Evolutionary conservation across 192 early-diverging fungal species (phyloP).

Genomic region (Coemansia sp.): DNA sequence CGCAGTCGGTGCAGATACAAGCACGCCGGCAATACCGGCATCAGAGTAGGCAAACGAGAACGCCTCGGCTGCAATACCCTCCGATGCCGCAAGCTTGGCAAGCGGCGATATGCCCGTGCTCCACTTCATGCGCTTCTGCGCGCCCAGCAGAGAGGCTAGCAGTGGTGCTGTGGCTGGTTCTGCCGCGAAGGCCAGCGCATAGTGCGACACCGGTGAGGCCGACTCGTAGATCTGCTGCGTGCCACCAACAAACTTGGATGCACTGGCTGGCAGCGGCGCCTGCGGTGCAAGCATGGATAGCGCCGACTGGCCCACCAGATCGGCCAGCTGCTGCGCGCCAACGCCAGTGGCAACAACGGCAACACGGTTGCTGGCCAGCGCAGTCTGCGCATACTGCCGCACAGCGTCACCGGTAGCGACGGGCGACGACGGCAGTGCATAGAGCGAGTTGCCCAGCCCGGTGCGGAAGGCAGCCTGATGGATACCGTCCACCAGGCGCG

Average conservation of each 20-base stretch:
- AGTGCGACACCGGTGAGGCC: conserved; percentile 58
- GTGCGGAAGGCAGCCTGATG: conserved; percentile 90
- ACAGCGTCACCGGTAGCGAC: conserved; percentile 66
- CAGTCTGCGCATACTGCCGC: conserved; percentile 67
- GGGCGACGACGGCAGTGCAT: conserved; percentile 67
- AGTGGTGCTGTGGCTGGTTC: conserved; percentile 69
- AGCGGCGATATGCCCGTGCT: conserved; percentile 63
- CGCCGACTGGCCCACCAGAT: conserved; percentile 62
- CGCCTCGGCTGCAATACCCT: conserved; percentile 62
- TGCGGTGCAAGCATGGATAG: conserved; percentile 48
- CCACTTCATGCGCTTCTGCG: conserved; percentile 65
- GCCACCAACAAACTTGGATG: conserved; percentile 80
- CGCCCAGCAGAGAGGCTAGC: conserved; percentile 63
- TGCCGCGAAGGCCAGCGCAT: conserved; percentile 80
- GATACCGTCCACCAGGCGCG: conserved; percentile 71
- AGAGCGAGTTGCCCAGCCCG: conserved; percentile 95
- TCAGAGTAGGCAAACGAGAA: conserved; percentile 90
- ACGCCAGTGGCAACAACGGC: conserved; percentile 86
- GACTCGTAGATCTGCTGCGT: conserved; percentile 74
- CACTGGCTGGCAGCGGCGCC: conserved; percentile 17
- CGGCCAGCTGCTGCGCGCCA: conserved; percentile 66
- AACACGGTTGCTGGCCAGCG: conserved; percentile 73
- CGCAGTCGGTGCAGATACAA: conserved; percentile 59
- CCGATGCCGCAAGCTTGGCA: conserved; percentile 60
- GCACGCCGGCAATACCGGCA: conserved; percentile 86